Evolutionary conservation across 768 basidiomycete genomes (phyloP).

Genomic region (Russula foetens): DNA sequence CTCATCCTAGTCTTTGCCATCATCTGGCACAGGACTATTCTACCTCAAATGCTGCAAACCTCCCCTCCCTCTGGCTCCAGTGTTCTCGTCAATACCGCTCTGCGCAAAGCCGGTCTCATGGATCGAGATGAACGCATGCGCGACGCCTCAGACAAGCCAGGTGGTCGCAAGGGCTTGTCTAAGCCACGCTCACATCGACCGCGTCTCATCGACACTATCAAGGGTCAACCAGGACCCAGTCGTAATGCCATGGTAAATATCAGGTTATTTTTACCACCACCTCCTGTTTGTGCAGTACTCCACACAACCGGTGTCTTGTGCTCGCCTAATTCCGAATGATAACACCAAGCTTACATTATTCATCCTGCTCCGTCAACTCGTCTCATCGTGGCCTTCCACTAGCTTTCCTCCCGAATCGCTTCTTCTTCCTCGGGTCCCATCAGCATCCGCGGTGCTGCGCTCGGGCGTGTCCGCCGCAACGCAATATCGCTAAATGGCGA

Average conservation of each 20-base stretch:
- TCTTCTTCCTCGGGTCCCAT: slow-evolving; percentile 38
- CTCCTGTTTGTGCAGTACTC: slow-evolving; percentile 17
- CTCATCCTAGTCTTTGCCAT: slow-evolving; percentile 5
- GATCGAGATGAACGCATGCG: slow-evolving; percentile 72
- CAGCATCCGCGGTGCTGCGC: slow-evolving; percentile 58
- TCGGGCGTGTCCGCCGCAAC: slow-evolving; percentile 54
- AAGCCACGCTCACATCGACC: slow-evolving; percentile 56
- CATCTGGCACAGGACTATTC: background rate
- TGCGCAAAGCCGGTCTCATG: slow-evolving; percentile 67
- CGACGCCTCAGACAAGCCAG: slow-evolving; percentile 58
- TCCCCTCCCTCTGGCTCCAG: slow-evolving; percentile 52
- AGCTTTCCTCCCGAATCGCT: slow-evolving; percentile 37
- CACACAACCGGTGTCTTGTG: slow-evolving; percentile 19
- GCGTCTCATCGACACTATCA: slow-evolving; percentile 49
- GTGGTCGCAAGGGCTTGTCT: slow-evolving; percentile 60
- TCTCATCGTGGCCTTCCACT: slow-evolving; percentile 24
- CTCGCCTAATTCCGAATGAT: slow-evolving; percentile 23
- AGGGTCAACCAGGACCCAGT: slow-evolving; percentile 42
- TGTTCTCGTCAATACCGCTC: slow-evolving; percentile 49
- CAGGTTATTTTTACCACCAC: slow-evolving; percentile 27
- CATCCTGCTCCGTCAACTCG: slow-evolving; percentile 33
- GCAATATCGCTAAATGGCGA: slow-evolving; percentile 32
- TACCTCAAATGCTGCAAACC: slow-evolving; percentile 45
- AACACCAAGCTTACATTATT: slow-evolving; percentile 34
- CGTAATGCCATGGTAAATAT: slow-evolving; percentile 64